Evolutionary conservation across 2,329 filamentous ascomycete species (phyloP).

Genomic region (Nigrospora oryzae): DNA sequence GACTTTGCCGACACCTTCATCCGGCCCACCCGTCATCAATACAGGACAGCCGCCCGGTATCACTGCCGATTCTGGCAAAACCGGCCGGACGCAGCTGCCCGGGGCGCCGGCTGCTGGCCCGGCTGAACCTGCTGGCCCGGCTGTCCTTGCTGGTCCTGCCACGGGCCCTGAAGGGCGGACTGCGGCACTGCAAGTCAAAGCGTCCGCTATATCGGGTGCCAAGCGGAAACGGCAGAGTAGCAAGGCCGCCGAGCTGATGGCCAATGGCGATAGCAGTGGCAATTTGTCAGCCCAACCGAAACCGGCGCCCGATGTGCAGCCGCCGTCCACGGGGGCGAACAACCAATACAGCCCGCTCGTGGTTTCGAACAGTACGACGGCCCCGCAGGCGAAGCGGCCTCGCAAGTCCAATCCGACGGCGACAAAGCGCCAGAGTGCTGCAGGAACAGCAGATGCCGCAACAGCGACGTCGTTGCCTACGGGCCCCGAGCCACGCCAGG

Average conservation of each 20-base stretch:
- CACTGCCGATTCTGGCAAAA: constrained; percentile 7
- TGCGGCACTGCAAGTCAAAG: constrained; percentile 13
- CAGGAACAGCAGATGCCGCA: constrained; percentile 17
- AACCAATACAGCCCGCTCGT: background rate
- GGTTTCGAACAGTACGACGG: constrained; percentile 3
- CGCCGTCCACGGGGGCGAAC: background rate
- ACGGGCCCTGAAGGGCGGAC: too few species aligned
- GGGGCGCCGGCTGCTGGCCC: background rate
- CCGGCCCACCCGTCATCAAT: background rate
- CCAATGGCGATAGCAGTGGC: constrained; percentile 8
- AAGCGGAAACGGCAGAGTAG: constrained; percentile 21
- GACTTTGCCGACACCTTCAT: constrained; percentile 1
- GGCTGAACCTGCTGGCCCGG: too few species aligned
- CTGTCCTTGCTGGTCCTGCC: too few species aligned
- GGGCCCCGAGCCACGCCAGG: constrained; percentile 12
- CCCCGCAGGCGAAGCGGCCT: constrained; percentile 16
- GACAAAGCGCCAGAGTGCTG: constrained; percentile 13
- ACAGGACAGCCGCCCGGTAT: constrained; percentile 3
- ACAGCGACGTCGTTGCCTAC: constrained; percentile 6
- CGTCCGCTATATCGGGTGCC: constrained; percentile 20
- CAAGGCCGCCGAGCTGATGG: constrained; percentile 5
- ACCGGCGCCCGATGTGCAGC: background rate
- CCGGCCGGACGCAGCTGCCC: constrained; percentile 10
- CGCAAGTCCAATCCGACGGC: constrained; percentile 18
- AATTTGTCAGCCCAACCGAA: background rate